A percentile compares a stretch with the other conserved stretches of the same genome.
Conservation (phyloP, 2,329 filamentous ascomycete genomes). For the Elsinoe fawcettii region DNA sequence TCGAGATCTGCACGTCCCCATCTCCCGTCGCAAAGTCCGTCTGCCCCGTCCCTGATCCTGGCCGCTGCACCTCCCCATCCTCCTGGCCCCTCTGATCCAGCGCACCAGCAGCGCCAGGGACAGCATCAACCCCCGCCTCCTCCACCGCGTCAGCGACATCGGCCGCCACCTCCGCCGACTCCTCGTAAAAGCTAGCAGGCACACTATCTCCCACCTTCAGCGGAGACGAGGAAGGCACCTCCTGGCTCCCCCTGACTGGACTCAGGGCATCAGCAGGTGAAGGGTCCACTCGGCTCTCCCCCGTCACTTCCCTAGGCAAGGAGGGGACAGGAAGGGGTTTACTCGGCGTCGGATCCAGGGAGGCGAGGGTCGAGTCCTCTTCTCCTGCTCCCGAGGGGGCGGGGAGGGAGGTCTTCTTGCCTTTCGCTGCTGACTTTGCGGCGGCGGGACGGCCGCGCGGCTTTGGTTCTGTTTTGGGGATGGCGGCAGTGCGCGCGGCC, state of each 20-base stretch:
- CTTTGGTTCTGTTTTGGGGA: neutral
- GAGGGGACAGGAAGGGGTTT: neutral
- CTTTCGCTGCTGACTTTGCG: neutral
- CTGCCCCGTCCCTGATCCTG: neutral
- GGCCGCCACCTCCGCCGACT: neutral
- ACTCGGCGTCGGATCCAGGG: neutral
- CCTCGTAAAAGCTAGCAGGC: neutral
- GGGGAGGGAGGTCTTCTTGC: neutral
- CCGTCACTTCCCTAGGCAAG: neutral
- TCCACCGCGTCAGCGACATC: neutral
- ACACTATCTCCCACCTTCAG: neutral
- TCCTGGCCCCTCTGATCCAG: too few species aligned
- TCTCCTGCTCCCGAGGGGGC: neutral
- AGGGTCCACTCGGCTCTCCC: neutral
- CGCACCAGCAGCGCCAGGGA: too few species aligned
- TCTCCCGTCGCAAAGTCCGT: neutral
- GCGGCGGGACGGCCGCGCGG: neutral
- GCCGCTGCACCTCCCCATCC: neutral
- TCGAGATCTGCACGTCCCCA: neutral
- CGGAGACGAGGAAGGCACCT: neutral
- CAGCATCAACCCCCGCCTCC: neutral
- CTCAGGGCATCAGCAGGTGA: neutral
- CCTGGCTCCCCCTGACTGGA: neutral
- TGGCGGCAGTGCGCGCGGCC: neutral
- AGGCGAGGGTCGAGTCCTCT: neutral